Evolutionary conservation across 2,329 filamentous ascomycete genomes (phyloP).

Genomic region (Colletotrichum spinosum): DNA sequence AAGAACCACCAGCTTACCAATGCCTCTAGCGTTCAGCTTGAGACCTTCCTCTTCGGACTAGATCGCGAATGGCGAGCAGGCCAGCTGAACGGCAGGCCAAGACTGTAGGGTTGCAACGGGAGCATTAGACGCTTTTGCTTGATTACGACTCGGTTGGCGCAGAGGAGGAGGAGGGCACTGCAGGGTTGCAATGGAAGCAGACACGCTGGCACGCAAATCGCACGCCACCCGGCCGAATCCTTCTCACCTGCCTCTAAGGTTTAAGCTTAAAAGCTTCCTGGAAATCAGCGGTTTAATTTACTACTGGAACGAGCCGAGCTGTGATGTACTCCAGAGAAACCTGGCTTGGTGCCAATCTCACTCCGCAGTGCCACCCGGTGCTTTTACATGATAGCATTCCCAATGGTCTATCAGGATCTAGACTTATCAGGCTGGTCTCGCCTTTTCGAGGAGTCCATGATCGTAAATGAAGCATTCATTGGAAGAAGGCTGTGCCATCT

Average conservation of each 20-base stretch:
- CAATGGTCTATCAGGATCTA: too few species aligned
- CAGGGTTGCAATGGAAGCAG: not conserved
- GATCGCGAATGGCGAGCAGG: not conserved
- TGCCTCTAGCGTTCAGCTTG: not conserved
- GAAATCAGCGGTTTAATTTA: not conserved
- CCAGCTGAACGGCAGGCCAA: slow-evolving; percentile 1
- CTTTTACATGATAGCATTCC: too few species aligned
- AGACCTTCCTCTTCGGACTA: slow-evolving; percentile 23
- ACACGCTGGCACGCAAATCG: slow-evolving; percentile 4
- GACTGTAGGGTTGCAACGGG: not conserved
- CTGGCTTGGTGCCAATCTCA: not conserved
- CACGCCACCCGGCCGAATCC: slow-evolving; percentile 25
- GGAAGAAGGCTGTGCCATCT: too few species aligned
- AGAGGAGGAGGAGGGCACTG: not conserved
- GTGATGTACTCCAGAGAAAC: slow-evolving; percentile 3
- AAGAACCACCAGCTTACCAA: not conserved
- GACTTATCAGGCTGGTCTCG: too few species aligned
- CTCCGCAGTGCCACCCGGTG: not conserved
- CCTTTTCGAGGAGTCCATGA: too few species aligned
- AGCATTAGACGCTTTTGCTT: rapidly evolving
- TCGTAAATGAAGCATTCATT: too few species aligned
- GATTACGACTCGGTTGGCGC: not conserved
- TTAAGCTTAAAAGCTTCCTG: slow-evolving; percentile 34
- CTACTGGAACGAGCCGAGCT: slow-evolving; percentile 20
- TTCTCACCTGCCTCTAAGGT: slow-evolving; percentile 33